Base-by-base conservation (phyloP, 148 eudicot species). In the Amaranthus cruentus region DNA sequence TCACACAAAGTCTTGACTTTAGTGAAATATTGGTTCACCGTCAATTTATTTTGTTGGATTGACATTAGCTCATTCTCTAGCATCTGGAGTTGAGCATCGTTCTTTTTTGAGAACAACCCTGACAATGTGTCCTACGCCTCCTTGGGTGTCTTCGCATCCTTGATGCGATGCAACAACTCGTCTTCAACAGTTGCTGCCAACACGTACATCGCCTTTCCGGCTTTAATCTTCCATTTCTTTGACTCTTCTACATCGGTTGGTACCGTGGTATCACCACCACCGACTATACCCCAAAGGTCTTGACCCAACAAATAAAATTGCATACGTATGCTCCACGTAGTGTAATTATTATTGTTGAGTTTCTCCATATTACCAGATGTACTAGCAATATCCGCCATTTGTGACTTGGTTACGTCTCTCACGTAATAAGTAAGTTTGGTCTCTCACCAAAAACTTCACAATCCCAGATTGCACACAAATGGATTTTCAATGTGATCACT, bases 211-310 rank as follows among this genome's bases (percentile, higher is more conserved):
- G 58, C 59, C 51, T 76, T 69, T 2, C 66, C 60, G n/a, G 38
- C 66, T 38, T 13, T 60, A 1, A 69, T 5, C 58, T 59, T 69
- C 68, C 78, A 76, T 10, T 68, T 60, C 52, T 51, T 47, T 11
- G 10, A 28, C 51, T 47, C 47, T 6, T 47, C 38, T 2, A 6
- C 38, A 13, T 59, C 55, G 3, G 44, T 47, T 6, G 46, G 75
- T 11, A 15, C 0, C 46, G 46, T 47, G 21, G 14, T 58, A 2
- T 65, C 46, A 9, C 47, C 12, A 6, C 78, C 66, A 43, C 55
- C 73, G 21, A 75, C 56, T 0, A 68, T 55, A 42, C 42, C 14
- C 78, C 73, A 59, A 9, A 75, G 47, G 38, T 67, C 67, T 58
- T 75, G 57, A 9, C 59, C 66, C 6, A 55, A 18, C 47, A 66